A percentile compares a stretch with the other conserved stretches of the same genome.
These are phyloP conservation scores for Linnemannia exigua DNA, from an alignment of 192 early-diverging fungal species.

Conservation along the genomic window DNA sequence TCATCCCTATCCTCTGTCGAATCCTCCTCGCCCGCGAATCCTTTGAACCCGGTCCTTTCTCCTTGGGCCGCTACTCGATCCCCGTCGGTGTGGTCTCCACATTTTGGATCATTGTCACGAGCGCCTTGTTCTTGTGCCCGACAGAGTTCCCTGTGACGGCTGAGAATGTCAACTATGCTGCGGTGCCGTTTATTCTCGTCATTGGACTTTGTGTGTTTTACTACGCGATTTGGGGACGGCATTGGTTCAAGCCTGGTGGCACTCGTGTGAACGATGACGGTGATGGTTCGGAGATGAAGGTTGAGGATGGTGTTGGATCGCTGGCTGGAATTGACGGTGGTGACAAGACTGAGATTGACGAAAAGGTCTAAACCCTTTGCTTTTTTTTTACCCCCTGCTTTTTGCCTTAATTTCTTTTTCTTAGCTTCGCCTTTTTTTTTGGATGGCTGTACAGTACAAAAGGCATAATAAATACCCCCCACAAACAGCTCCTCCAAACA, in stretches of 20 bases:
- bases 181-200: slow-evolving; percentile 60
- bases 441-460: not conserved
- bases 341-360: not conserved
- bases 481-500: not conserved
- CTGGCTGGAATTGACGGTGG: not conserved
- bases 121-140: slow-evolving; percentile 61
- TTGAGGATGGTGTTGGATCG: not conserved
- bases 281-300: not conserved
- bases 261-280: slow-evolving; percentile 5
- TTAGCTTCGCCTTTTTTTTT: not conserved
- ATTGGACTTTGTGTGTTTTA: slow-evolving; percentile 61
- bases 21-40: slow-evolving; percentile 59
- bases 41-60: slow-evolving; percentile 63
- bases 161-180: slow-evolving; percentile 64
- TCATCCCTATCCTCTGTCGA: slow-evolving; percentile 64
- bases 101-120: slow-evolving; percentile 61
- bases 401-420: not conserved
- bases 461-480: not conserved
- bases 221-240: slow-evolving; percentile 65
- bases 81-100: slow-evolving; percentile 53
- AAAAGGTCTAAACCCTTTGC: not conserved
- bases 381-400: not conserved
- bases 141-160: slow-evolving; percentile 58
- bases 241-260: slow-evolving; percentile 66
- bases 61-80: slow-evolving; percentile 59